Base-by-base conservation (phyloP, 108 stramenopile genomes). In the Aureococcus anophagefferens region DNA sequence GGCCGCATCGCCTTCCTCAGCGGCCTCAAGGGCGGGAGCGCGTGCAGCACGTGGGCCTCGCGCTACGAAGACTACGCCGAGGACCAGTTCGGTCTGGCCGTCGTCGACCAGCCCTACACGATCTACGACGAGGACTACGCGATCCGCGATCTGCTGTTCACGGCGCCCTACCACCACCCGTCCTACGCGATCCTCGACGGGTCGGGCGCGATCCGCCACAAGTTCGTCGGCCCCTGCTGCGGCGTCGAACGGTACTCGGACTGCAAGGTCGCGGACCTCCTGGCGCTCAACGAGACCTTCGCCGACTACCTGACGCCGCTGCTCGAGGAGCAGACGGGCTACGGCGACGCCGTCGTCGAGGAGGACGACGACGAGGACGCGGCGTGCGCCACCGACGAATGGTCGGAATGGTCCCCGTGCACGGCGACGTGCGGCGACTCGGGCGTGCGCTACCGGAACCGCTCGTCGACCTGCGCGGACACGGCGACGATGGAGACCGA, bases 211-310 rank as follows among this genome's bases (percentile, higher is more conserved):
- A n/a, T n/a, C n/a, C n/a, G 63, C 5, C 70, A 77, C 70, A 83
- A 84, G 64, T 80, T 79, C 44, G 78, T 84, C 62, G 84, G 84
- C 21, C 84, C 84, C 18, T 84, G 84, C 67, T 84, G 84, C 64
- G 84, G 84, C 34, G 79, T 77, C 73, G 80, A 70, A 30, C 46
- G 63, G 31, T 84, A 80, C 64, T 76, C 65, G 45, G 81, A 73
- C 9, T 84, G 84, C 45, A 74, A 72, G 4, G 70, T 79, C 36
- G 84, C 79, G 5, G 72, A 77, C 32, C 81, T 81, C 14, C 33
- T 63, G 1, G 75, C 64, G 29, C 65, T 84, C 30, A 21, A 59
- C 51, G 15, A 15, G 51, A 59, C 21, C 51, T 18, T 59, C 21
- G 84, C 79, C 46, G 51, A 11, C 14, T 77, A 64, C 0, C 68